Evolutionary conservation across 1,284 basidiomycete species (phyloP).

Genomic region (Quambalaria eucalypti): DNA sequence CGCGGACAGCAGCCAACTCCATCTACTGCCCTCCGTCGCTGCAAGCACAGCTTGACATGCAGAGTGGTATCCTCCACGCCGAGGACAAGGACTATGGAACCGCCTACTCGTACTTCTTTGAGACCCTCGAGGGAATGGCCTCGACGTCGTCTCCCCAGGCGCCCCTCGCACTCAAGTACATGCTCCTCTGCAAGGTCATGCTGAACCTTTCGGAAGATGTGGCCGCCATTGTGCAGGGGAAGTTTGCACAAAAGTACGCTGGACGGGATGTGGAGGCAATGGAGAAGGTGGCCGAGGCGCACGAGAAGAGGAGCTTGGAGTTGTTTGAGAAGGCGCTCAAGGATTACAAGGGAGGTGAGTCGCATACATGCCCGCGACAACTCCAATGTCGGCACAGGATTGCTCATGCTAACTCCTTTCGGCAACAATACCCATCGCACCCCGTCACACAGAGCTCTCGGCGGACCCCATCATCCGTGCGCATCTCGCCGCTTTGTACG

Average conservation of each 20-base stretch:
- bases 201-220: slow-evolving; percentile 89
- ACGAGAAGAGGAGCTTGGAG: slow-evolving; percentile 77
- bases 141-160: slow-evolving; percentile 54
- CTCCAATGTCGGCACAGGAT: too few species aligned
- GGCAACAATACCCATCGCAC: neutral
- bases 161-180: slow-evolving; percentile 86
- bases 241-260: slow-evolving; percentile 77
- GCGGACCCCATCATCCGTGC: slow-evolving; percentile 88
- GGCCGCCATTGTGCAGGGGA: slow-evolving; percentile 70
- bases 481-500: slow-evolving; percentile 84
- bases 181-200: slow-evolving; percentile 98
- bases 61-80: slow-evolving; percentile 82
- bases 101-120: slow-evolving; percentile 94
- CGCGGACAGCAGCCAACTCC: slow-evolving; percentile 86
- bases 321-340: slow-evolving; percentile 79
- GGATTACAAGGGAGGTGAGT: slow-evolving; percentile 74
- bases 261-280: slow-evolving; percentile 78
- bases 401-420: too few species aligned
- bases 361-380: neutral
- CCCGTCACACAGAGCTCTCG: slow-evolving; percentile 62
- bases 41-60: slow-evolving; percentile 84
- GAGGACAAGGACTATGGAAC: slow-evolving; percentile 98
- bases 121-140: slow-evolving; percentile 79
- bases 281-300: slow-evolving; percentile 86
- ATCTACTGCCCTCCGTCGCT: slow-evolving; percentile 93